Conservation (phyloP, 192 early-diverging fungal species). For the Coemansia sp. region DNA sequence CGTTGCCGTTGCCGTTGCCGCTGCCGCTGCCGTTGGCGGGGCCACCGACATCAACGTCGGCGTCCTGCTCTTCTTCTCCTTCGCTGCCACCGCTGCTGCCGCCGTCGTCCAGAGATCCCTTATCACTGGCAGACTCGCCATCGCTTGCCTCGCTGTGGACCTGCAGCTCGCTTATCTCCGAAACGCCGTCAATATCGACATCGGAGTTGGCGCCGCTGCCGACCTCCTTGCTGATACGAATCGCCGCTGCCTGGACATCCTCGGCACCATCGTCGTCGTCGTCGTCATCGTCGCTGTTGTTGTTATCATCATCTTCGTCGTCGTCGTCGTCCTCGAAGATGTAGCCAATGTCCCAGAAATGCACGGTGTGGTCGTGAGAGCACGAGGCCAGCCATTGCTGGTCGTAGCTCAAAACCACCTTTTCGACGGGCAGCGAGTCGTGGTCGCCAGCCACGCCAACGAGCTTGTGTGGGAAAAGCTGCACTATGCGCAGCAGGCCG, state of each 20-base stretch:
- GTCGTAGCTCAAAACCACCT: conserved; percentile 67
- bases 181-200: conserved; percentile 43
- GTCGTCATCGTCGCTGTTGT: conserved; percentile 37
- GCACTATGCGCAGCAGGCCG: conserved; percentile 82
- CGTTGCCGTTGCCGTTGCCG: neutral
- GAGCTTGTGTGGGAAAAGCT: conserved; percentile 87
- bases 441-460: conserved; percentile 88
- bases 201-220: conserved; percentile 24
- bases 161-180: conserved; percentile 39
- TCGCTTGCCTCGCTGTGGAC: neutral
- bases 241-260: conserved; percentile 46
- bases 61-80: neutral
- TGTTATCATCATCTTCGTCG: conserved; percentile 45
- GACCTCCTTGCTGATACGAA: conserved; percentile 44
- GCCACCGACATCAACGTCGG: conserved; percentile 5
- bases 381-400: conserved; percentile 74
- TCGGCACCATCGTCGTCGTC: conserved; percentile 2
- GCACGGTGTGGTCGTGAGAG: conserved; percentile 81
- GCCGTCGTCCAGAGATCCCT: neutral
- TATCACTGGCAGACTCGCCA: neutral
- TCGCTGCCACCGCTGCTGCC: neutral
- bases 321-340: conserved; percentile 56
- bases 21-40: neutral
- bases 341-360: conserved; percentile 82
- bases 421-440: conserved; percentile 86